A percentile compares a stretch with the other conserved stretches of the same genome.
Evolutionary conservation across 805 yeast species (phyloP).

Genomic region (Metahyphopichia silvanorum): DNA sequence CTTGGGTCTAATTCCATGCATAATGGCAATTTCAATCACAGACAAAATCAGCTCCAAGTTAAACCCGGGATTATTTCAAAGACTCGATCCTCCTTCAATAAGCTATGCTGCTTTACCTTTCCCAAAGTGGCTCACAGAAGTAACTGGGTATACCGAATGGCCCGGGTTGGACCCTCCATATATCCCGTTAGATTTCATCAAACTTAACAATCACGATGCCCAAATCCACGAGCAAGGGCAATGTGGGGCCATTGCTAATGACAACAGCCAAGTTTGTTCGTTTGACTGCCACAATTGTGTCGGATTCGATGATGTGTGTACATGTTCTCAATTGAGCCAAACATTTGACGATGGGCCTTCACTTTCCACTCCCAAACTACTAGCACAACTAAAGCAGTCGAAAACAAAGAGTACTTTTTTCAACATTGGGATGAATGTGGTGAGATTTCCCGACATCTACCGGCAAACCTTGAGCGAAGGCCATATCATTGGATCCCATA

Average conservation of each 20-base stretch:
- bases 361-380: constrained; percentile 58
- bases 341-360: constrained; percentile 97
- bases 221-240: constrained; percentile 51
- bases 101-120: no score
- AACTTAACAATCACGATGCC: constrained; percentile 45
- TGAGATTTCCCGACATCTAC: constrained; percentile 73
- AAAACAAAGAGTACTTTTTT: constrained; percentile 67
- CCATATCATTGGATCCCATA: constrained; percentile 82
- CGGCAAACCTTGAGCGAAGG: constrained; percentile 53
- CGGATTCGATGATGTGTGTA: constrained; percentile 67
- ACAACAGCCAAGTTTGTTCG: constrained; percentile 50
- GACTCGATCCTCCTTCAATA: no score
- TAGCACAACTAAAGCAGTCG: constrained; percentile 43
- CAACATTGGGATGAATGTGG: constrained; percentile 78
- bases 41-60: no score
- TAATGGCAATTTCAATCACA: no score
- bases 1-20: no score
- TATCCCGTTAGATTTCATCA: constrained; percentile 72
- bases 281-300: constrained; percentile 85
- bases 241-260: constrained; percentile 50
- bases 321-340: constrained; percentile 76
- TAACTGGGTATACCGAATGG: constrained; percentile 77
- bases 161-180: constrained; percentile 88
- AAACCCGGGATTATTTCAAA: no score
- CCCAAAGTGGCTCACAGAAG: constrained; percentile 74